Conservation (phyloP, 805 yeast species). For the Sungouiozyma intestinalis region DNA sequence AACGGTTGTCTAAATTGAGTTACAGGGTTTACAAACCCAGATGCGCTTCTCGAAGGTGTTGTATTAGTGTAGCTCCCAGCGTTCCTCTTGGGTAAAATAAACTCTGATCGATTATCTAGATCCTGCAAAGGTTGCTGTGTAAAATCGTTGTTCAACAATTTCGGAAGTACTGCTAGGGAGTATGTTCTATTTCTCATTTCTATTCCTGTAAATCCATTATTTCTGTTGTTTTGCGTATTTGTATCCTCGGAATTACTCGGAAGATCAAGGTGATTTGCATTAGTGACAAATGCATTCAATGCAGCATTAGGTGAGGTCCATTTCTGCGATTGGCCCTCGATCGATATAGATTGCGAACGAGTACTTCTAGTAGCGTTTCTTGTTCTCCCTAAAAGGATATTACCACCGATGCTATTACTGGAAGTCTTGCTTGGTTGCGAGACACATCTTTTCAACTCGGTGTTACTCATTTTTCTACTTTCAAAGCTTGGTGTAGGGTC, state of each 20-base stretch:
- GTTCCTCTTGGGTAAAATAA: not conserved
- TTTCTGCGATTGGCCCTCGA: conserved; percentile 3
- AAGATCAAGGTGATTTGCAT: conserved; percentile 7
- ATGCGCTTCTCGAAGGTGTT: conserved; percentile 1
- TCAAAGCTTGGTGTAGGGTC: conserved; percentile 1
- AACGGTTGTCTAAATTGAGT: conserved; percentile 1
- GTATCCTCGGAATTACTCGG: conserved; percentile 1
- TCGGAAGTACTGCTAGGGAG: conserved; percentile 15
- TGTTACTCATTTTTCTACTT: not conserved
- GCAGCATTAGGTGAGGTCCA: conserved; percentile 18
- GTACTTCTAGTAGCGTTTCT: not conserved
- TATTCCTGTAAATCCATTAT: not conserved
- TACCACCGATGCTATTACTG: not conserved
- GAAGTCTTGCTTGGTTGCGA: not conserved
- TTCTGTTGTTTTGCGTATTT: conserved; percentile 1
- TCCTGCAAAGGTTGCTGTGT: not conserved
- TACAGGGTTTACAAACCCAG: not conserved
- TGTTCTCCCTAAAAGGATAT: not conserved
- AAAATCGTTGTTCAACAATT: conserved; percentile 2
- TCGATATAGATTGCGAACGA: not conserved
- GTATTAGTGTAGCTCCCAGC: not conserved
- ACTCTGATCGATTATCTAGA: not conserved
- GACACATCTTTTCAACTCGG: not conserved
- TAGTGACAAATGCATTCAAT: conserved; percentile 22
- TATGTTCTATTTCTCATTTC: conserved; percentile 11